phyloP scores from a whole-genome alignment of 208 protist species.

The Acanthamoeba lenticulata region DNA sequence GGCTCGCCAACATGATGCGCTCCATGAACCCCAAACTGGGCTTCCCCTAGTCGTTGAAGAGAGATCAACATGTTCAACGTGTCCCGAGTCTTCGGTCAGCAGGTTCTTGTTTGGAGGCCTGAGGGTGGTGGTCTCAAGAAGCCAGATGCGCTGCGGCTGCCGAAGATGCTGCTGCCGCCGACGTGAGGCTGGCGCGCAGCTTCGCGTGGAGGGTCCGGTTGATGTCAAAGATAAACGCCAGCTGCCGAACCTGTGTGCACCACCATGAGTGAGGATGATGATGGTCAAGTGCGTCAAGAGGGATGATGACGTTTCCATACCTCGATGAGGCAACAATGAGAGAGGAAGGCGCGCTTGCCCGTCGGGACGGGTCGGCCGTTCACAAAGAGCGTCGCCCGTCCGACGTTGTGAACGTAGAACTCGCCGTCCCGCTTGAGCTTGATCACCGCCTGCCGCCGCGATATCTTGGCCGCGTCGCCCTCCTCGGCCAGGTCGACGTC shows the following conservation, averaged over 20 bases:
- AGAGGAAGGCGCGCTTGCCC: not conserved
- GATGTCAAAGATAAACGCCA: slow-evolving; percentile 44
- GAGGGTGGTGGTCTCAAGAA: too few relatives aligned
- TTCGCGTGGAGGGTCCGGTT: not conserved
- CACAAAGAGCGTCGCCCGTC: slow-evolving; percentile 2
- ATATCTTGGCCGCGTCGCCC: slow-evolving; percentile 26
- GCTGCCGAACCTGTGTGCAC: not conserved
- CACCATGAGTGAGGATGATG: not conserved
- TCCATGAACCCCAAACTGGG: not conserved
- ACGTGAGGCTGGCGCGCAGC: not conserved
- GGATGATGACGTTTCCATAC: not conserved
- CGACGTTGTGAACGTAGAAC: slow-evolving; percentile 42
- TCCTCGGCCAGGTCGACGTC: slow-evolving; percentile 38
- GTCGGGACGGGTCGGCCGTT: slow-evolving; percentile 11
- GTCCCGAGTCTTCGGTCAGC: too few relatives aligned
- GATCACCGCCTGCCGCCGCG: slow-evolving; percentile 37
- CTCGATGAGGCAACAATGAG: slow-evolving; percentile 32
- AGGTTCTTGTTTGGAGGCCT: too few relatives aligned
- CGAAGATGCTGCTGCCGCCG: too few relatives aligned
- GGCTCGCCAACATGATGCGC: not conserved
- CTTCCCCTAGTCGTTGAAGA: not conserved
- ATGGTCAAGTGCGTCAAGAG: not conserved
- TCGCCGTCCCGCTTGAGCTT: slow-evolving; percentile 55
- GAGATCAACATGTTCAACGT: too few relatives aligned
- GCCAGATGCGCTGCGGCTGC: too few relatives aligned